Conservation (phyloP, 2,329 filamentous ascomycete species). For the Neofusicoccum sp. region DNA sequence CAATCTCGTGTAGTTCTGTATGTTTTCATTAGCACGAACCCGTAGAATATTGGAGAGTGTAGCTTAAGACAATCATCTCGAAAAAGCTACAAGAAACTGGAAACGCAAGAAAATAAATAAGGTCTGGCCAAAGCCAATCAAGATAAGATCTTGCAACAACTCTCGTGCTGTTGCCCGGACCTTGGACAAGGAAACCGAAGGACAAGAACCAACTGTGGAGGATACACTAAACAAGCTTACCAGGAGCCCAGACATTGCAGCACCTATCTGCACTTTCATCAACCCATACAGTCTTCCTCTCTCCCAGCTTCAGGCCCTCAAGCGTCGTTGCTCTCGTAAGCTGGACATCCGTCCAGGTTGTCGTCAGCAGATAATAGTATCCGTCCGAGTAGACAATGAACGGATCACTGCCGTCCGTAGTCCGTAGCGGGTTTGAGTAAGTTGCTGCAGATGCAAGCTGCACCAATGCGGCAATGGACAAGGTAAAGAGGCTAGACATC, state of each 20-base stretch:
- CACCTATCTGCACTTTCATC: conserved; percentile 51
- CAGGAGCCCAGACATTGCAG: conserved; percentile 60
- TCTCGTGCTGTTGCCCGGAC: too few relatives aligned
- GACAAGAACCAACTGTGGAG: not conserved
- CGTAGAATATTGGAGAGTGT: too few relatives aligned
- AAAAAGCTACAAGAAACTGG: too few relatives aligned
- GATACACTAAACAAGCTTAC: not conserved
- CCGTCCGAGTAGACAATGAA: conserved; percentile 56
- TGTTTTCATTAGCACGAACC: not conserved
- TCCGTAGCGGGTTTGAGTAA: conserved; percentile 57
- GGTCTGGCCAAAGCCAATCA: too few relatives aligned
- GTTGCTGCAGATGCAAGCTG: conserved; percentile 31
- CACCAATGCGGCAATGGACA: not conserved
- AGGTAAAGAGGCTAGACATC: not conserved
- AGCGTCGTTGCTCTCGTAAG: conserved; percentile 58
- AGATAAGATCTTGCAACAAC: too few relatives aligned
- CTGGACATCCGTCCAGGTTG: conserved; percentile 58
- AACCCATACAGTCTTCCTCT: conserved; percentile 55
- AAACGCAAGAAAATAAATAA: too few relatives aligned
- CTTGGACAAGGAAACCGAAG: too few relatives aligned
- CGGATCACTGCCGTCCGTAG: conserved; percentile 55
- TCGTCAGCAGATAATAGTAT: conserved; percentile 61
- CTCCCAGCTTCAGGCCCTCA: conserved; percentile 57
- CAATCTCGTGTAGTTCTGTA: conserved; percentile 32
- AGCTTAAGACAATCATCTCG: too few relatives aligned